These are phyloP conservation scores for Coccomyxa sp. DNA, from an alignment of 139 green algal species.

Conservation along the genomic window DNA sequence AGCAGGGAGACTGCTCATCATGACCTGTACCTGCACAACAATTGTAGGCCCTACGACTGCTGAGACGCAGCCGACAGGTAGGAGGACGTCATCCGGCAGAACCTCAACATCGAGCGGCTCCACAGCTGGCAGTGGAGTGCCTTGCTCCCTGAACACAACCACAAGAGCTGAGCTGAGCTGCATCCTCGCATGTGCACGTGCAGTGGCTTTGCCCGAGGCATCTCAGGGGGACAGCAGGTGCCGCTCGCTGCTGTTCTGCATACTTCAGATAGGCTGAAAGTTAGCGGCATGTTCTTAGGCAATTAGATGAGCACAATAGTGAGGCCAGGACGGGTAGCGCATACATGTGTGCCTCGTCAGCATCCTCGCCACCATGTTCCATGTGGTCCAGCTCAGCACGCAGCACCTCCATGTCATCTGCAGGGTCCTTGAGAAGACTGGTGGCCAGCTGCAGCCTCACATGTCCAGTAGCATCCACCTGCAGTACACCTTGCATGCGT, in stretches of 20 bases:
- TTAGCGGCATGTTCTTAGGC: background rate
- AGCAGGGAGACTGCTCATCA: background rate
- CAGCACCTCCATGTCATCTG: background rate
- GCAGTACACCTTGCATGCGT: background rate
- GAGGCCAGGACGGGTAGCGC: background rate
- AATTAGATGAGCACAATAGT: background rate
- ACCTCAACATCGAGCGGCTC: conserved; percentile 5
- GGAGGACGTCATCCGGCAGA: background rate
- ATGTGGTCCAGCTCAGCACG: background rate
- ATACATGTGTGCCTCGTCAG: background rate
- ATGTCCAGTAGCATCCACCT: background rate
- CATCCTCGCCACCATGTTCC: background rate
- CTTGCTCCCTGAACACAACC: background rate
- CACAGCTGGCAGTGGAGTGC: background rate
- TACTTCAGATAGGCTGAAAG: background rate
- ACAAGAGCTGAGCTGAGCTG: background rate
- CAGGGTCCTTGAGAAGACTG: background rate
- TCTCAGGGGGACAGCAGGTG: background rate
- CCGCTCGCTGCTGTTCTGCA: background rate
- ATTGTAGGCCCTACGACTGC: background rate
- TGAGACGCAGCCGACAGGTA: background rate
- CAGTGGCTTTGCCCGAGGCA: background rate
- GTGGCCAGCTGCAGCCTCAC: background rate
- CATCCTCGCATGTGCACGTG: background rate
- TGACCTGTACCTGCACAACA: conserved; percentile 2